Base-by-base conservation (phyloP, 306 rosid species). In the Pyrus bretschneideri region DNA sequence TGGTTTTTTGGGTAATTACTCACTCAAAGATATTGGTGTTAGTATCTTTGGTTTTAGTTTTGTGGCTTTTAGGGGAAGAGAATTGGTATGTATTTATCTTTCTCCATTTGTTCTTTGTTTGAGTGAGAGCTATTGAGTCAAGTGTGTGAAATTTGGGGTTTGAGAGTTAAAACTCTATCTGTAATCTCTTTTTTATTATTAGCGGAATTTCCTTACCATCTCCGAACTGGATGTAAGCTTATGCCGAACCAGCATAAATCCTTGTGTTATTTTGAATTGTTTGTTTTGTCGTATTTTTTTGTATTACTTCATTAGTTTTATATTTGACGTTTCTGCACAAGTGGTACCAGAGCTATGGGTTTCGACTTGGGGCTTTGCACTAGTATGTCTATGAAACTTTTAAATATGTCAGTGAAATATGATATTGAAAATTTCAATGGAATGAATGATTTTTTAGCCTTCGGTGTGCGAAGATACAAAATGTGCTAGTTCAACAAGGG, bases 211-310 rank as follows among this genome's bases (percentile, higher is more conserved):
- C 0, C 1, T 46, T 5, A 2, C 18, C 5, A 17, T 45, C 17
- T 45, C 0, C 0, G 0, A 46, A 46, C 7, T 0, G 0, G 38
- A 33, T 33, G 52, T 46, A 1, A 4, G 6, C 52, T 46, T 46
- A 46, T 3, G 0, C 52, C 7, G 0, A 46, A 46, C 1, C 0
- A 46, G 1, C 14, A 14, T 4, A 46, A 46, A 46, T 46, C 1
- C 18, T 46, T 4, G 7, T 46, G 52, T 46, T 15, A 46, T 7
- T 46, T 14, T 46, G 6, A 0, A 55, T 55, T 55, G 10, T 55
- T 55, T 55, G 12, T 21, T 9, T 2, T 55, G 60, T 21, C 2
- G 1, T 21, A 55, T 33, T 55, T 55, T 19, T 21, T n/a, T 3
- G 0, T 4, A 12, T 45, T 45, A 45, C 0, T 5, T 46, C 5